Evolutionary conservation across 2,329 filamentous ascomycete genomes (phyloP), one percentile per base, ranked within the genome.

Genomic region (Clarireedia sp.): DNA sequence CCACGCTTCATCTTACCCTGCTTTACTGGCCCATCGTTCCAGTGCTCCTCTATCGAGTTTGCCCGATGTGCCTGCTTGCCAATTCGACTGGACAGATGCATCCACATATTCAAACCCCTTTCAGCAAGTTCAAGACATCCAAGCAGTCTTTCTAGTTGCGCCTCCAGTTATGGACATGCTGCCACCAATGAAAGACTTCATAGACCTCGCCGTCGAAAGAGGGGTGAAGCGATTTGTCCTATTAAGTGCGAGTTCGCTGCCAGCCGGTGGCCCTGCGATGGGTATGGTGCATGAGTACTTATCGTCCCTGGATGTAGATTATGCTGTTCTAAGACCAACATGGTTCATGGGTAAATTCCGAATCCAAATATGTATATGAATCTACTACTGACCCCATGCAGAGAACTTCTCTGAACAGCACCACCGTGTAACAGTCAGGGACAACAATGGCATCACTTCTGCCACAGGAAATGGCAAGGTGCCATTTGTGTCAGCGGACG

Each of bases 401-500:
- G 61, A 63, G 7, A 59, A 63, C 17, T 62, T 63, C 45, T 47
- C 51, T n/a, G 43, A 51, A 16, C 53, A 55, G 52, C 38, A 46
- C 23, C 51, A 51, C 21, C 16, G 43, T 26, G 24, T 16, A 12
- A 62, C 52, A 1, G 72, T 78, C 60, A 70, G 62, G 38, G 63
- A 72, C 2, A 70, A 76, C 51, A 66, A 65, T 59, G 72, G 67
- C 54, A 66, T 77, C 24, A 75, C 73, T 60, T 74, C 74, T 3
- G 73, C 74, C 1, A 70, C 72, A 3, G 70, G 68, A 1, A 59
- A 71, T 6, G 76, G 75, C 16, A 71, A 68, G 53, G 70, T 78
- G 29, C 73, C 75, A 0, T 77, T 74, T 64, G 67, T 79, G 8
- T 71, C 70, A n/a, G 69, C 72, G 8, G 63, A 71, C 21, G 76